phyloP scores from a whole-genome alignment of 225 moss, liverwort and hornwort genomes.

The Rhytidiadelphus loreus region DNA sequence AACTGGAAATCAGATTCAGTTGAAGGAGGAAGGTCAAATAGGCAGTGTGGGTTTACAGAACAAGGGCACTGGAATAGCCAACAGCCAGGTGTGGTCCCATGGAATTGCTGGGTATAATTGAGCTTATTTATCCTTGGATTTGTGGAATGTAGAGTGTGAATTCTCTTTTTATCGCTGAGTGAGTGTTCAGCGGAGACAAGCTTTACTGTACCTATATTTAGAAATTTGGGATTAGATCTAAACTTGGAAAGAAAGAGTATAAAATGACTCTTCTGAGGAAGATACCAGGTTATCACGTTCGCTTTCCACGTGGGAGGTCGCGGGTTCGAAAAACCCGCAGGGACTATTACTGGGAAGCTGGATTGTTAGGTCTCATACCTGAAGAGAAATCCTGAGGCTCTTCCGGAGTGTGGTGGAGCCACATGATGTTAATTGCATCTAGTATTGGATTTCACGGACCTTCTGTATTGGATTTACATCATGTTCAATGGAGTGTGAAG shows the following conservation, averaged over 20 bases:
- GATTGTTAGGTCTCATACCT: background rate
- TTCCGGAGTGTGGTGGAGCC: background rate
- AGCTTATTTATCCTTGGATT: background rate
- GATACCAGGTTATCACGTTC: slow-evolving; percentile 4
- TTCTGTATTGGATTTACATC: background rate
- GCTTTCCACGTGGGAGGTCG: slow-evolving; percentile 21
- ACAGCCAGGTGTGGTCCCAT: background rate
- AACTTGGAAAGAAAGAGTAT: rapidly evolving
- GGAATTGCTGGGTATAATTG: background rate
- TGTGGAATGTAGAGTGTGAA: background rate
- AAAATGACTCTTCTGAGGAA: background rate
- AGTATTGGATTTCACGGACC: background rate
- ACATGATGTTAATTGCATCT: background rate
- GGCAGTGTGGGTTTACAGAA: background rate
- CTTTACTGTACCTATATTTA: background rate
- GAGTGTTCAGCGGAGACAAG: background rate
- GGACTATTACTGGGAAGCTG: background rate
- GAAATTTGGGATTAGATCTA: background rate
- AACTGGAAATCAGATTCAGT: slow-evolving; percentile 30
- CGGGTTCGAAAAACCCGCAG: slow-evolving; percentile 32
- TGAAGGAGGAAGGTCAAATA: background rate
- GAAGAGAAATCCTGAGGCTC: background rate
- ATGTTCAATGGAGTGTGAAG: background rate
- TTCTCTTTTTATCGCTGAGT: background rate
- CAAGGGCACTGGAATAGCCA: background rate